A percentile compares a stretch with the other conserved stretches of the same genome.
These are phyloP conservation scores for Aspergillus puulaauensis DNA, from an alignment of 2,329 filamentous ascomycete genomes.

Conservation along the genomic window DNA sequence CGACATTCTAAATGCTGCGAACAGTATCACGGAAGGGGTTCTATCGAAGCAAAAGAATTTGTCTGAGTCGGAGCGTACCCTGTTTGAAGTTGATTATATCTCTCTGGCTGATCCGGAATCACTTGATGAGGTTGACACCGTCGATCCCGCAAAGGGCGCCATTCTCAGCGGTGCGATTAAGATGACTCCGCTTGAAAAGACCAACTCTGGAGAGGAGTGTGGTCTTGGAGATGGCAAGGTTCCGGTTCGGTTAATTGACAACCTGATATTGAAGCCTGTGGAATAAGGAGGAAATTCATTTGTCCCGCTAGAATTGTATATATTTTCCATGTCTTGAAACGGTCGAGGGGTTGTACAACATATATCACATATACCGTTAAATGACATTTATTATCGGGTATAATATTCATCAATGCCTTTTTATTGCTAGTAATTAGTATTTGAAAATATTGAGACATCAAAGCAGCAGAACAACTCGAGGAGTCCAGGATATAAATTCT, in stretches of 20 bases:
- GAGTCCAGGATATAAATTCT: neutral
- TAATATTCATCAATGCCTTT: too few species aligned
- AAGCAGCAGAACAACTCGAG: too few species aligned
- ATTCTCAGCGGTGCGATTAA: constrained; percentile 88
- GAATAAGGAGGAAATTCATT: neutral
- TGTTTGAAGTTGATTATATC: constrained; percentile 87
- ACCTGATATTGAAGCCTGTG: constrained; percentile 66
- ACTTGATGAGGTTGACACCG: constrained; percentile 71
- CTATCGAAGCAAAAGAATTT: constrained; percentile 63
- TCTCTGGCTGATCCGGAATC: constrained; percentile 83
- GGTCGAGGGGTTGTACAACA: neutral
- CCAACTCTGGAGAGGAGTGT: constrained; percentile 67
- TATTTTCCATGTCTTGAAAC: neutral
- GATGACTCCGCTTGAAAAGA: constrained; percentile 77
- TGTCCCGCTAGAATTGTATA: neutral
- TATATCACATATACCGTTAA: neutral
- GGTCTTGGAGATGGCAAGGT: constrained; percentile 71
- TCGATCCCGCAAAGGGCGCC: constrained; percentile 71
- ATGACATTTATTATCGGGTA: neutral
- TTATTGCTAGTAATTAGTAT: neutral
- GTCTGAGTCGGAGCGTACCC: constrained; percentile 60
- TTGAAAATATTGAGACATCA: neutral
- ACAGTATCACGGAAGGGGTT: constrained; percentile 56
- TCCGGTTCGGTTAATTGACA: constrained; percentile 86
- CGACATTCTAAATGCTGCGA: constrained; percentile 71